A percentile compares a stretch with the other conserved stretches of the same genome.
phyloP scores from a whole-genome alignment of 495 filamentous ascomycete genomes.

The Aspergillus heteromorphus region DNA sequence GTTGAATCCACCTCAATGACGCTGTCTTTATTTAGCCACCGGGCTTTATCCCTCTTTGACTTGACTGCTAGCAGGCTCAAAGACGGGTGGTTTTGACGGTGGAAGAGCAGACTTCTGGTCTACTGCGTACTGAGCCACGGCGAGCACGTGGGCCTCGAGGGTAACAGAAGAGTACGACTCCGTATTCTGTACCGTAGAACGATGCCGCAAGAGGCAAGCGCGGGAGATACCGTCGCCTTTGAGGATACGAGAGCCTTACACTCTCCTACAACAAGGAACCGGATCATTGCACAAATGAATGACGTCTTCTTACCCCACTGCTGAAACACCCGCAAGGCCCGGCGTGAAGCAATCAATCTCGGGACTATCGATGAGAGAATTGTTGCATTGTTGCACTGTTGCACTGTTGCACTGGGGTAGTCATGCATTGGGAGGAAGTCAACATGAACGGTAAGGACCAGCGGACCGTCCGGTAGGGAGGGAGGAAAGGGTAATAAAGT shows the following conservation, averaged over 20 bases:
- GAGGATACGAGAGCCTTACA: background rate
- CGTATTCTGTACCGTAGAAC: background rate
- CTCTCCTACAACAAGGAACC: background rate
- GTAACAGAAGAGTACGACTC: background rate
- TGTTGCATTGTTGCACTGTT: background rate
- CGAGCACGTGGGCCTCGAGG: background rate
- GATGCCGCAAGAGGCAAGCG: background rate
- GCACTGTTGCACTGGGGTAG: background rate
- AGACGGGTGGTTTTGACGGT: background rate
- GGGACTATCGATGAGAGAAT: too few species aligned
- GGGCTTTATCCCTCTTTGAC: too few species aligned
- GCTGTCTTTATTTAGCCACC: too few species aligned
- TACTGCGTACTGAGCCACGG: background rate
- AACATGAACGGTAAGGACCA: background rate
- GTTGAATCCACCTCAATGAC: background rate
- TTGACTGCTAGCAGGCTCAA: background rate
- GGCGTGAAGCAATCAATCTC: conserved; percentile 1
- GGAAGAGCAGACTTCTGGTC: background rate
- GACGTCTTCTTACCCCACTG: conserved; percentile 9
- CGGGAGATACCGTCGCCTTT: background rate
- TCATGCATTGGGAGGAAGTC: background rate
- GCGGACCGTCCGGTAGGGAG: background rate
- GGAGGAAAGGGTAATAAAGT: background rate
- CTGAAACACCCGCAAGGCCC: conserved; percentile 7
- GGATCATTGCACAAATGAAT: conserved; percentile 4